Conservation (phyloP, 306 rosid species). For the Clitoria ternatea region DNA sequence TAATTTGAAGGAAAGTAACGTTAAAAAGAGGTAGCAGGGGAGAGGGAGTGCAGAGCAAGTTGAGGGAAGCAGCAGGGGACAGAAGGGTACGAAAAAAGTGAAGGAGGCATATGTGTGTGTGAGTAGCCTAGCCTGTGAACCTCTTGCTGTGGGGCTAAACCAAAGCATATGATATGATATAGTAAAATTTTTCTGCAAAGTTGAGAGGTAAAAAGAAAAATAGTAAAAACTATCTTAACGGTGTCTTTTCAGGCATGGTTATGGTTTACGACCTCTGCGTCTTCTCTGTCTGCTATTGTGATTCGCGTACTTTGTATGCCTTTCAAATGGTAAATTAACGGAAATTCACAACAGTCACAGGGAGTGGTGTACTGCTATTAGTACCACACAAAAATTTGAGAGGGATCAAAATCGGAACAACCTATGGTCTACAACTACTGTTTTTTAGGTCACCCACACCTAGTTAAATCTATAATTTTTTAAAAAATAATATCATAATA, state of each 20-base stretch:
- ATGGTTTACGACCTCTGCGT: slow-evolving; percentile 5
- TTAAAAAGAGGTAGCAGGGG: neutral
- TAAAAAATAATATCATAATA: too few species aligned
- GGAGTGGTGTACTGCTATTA: neutral
- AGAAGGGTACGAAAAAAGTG: slow-evolving; percentile 19
- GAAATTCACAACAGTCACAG: slow-evolving; percentile 18
- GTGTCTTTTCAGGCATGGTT: slow-evolving; percentile 38
- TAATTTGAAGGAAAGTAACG: slow-evolving; percentile 49
- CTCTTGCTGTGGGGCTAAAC: slow-evolving; percentile 24
- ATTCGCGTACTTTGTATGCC: slow-evolving; percentile 7
- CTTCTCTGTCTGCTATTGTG: neutral
- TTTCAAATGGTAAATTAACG: slow-evolving; percentile 13
- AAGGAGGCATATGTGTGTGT: slow-evolving; percentile 1
- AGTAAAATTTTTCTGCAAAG: slow-evolving; percentile 35
- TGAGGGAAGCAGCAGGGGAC: neutral
- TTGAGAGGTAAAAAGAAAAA: neutral
- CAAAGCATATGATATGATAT: slow-evolving; percentile 20
- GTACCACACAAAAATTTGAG: neutral
- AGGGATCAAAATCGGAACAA: neutral
- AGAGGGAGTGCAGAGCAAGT: neutral
- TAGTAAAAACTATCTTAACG: neutral
- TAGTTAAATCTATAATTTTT: too few species aligned
- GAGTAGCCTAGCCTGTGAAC: neutral
- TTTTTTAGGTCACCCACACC: slow-evolving; percentile 18
- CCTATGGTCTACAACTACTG: too few species aligned